Conservation (phyloP, 352 stramenopile genomes). For the Globisporangium splendens region DNA sequence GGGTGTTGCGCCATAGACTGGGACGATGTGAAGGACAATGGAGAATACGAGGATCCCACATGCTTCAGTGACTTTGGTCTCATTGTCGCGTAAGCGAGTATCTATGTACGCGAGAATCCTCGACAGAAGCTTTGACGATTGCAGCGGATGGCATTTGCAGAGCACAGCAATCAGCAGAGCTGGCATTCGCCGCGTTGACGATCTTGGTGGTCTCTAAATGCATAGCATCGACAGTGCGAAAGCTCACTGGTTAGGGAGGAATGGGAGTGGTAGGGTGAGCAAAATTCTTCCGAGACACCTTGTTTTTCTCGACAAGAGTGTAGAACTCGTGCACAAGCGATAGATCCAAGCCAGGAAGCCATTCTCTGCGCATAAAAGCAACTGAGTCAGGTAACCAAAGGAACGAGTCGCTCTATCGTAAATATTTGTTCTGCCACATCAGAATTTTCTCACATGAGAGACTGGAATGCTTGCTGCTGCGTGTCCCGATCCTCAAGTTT, state of each 20-base stretch:
- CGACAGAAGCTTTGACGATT: slow-evolving; percentile 32
- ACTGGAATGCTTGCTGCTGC: slow-evolving; percentile 53
- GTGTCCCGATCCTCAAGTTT: slow-evolving; percentile 67
- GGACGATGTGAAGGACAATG: slow-evolving; percentile 46
- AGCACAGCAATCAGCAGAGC: slow-evolving; percentile 54
- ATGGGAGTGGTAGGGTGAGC: not conserved
- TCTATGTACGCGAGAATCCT: slow-evolving; percentile 42
- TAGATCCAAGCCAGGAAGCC: slow-evolving; percentile 29
- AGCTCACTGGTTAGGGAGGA: not conserved
- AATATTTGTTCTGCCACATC: not conserved
- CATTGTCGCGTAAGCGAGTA: slow-evolving; percentile 51
- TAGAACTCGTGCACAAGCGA: slow-evolving; percentile 40
- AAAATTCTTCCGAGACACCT: slow-evolving; percentile 23
- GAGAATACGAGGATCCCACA: slow-evolving; percentile 50
- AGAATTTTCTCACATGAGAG: slow-evolving; percentile 29
- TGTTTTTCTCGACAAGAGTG: slow-evolving; percentile 53
- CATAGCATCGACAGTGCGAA: not conserved
- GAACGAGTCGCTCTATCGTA: not conserved
- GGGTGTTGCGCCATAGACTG: slow-evolving; percentile 12
- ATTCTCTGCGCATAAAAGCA: slow-evolving; percentile 22
- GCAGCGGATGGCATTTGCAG: slow-evolving; percentile 39
- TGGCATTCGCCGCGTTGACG: slow-evolving; percentile 54
- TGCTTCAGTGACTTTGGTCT: slow-evolving; percentile 47
- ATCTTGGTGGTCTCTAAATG: slow-evolving; percentile 33
- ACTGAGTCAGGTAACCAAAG: not conserved